These are phyloP conservation scores for Baudoinia panamericana DNA, from an alignment of 495 filamentous ascomycete species.

Conservation along the genomic window DNA sequence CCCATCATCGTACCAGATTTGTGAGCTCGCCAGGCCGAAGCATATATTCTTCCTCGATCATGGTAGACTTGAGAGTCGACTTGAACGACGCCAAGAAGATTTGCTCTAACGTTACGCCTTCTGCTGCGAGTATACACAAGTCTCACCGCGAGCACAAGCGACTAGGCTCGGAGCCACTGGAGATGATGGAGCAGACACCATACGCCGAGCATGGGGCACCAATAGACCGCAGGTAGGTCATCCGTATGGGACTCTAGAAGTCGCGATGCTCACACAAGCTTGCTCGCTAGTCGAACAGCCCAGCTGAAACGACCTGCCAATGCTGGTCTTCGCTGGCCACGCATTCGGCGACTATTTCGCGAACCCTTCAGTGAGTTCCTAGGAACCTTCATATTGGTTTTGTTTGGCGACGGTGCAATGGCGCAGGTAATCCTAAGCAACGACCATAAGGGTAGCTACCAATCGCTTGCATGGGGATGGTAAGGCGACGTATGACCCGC, in stretches of 20 bases:
- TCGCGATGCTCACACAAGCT: too few species aligned
- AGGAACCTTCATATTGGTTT: conserved; percentile 47
- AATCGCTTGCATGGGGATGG: conserved; percentile 47
- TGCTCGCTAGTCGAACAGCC: too few species aligned
- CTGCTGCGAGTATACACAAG: neutral
- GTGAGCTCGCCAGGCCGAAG: too few species aligned
- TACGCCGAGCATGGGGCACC: conserved; percentile 13
- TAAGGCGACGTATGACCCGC: too few species aligned
- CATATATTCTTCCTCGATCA: too few species aligned
- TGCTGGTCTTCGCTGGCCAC: conserved; percentile 36
- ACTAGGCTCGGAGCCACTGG: neutral
- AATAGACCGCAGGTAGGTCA: conserved; percentile 17
- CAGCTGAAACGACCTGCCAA: conserved; percentile 16
- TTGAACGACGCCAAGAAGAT: too few species aligned
- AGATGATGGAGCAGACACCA: too few species aligned
- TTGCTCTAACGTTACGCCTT: too few species aligned
- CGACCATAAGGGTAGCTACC: conserved; percentile 37
- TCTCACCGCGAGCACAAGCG: neutral
- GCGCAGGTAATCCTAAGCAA: conserved; percentile 45
- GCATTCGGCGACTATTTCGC: conserved; percentile 33
- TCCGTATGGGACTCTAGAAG: too few species aligned
- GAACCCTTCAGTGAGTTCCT: conserved; percentile 53
- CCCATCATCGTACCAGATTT: too few species aligned
- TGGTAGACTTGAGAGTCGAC: too few species aligned
- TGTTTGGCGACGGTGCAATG: conserved; percentile 49